Percentiles rank a stretch among this genome's conserved stretches.
These are phyloP conservation scores for Torulaspora quercuum DNA, from an alignment of 805 yeast species.

Conservation along the genomic window DNA sequence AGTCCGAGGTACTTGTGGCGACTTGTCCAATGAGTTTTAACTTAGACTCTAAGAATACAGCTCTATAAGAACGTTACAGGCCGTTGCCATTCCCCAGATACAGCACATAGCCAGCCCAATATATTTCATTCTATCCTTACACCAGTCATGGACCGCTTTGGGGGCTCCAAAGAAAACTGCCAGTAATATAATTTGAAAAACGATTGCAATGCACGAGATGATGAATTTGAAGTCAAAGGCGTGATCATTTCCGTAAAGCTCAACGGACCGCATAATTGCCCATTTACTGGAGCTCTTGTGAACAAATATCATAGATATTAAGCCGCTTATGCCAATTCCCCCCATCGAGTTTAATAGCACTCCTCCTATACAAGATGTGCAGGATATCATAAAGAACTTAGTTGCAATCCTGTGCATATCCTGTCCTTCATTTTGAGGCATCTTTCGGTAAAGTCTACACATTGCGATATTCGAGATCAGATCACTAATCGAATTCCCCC, in stretches of 20 bases:
- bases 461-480: conserved; percentile 80
- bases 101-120: conserved; percentile 29
- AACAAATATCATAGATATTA: conserved; percentile 40
- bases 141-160: conserved; percentile 10
- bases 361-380: conserved; percentile 92
- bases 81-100: conserved; percentile 30
- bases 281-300: conserved; percentile 18
- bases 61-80: conserved; percentile 28
- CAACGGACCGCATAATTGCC: conserved; percentile 28
- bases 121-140: conserved; percentile 16
- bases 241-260: conserved; percentile 15
- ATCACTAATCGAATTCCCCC: conserved; percentile 94
- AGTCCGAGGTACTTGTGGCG: no score
- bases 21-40: no score
- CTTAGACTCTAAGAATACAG: conserved; percentile 9
- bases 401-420: conserved; percentile 26
- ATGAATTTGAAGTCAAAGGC: conserved; percentile 25
- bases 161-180: conserved; percentile 22
- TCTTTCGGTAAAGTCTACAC: conserved; percentile 49
- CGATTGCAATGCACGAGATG: conserved; percentile 26
- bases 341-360: conserved; percentile 75
- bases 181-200: conserved; percentile 24
- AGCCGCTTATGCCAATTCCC: conserved; percentile 78
- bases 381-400: conserved; percentile 86
- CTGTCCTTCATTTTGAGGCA: conserved; percentile 22